Percentiles rank a stretch among this genome's conserved stretches.
Conservation (phyloP, 768 basidiomycete species). For the Tubosaeta brunneosetosa region DNA sequence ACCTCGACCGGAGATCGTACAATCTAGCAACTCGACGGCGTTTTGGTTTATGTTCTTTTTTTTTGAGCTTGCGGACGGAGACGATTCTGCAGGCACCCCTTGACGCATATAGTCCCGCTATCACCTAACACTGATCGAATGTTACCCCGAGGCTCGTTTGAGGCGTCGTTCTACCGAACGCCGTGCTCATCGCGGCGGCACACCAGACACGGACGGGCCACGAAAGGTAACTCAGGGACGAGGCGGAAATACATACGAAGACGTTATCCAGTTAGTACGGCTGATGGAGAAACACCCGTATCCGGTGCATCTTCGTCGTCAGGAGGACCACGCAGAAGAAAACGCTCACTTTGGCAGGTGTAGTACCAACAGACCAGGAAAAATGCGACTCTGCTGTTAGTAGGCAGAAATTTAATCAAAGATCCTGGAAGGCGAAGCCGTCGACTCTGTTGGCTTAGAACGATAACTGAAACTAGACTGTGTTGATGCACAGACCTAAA, state of each 20-base stretch:
- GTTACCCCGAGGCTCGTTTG: background rate
- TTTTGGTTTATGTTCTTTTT: slow-evolving; percentile 13
- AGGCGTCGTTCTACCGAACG: background rate
- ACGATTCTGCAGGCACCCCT: background rate
- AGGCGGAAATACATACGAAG: slow-evolving; percentile 11
- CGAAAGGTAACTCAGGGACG: background rate
- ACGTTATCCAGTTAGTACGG: slow-evolving; percentile 15
- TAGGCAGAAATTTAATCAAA: background rate
- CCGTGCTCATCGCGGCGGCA: slow-evolving; percentile 6
- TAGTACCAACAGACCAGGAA: background rate
- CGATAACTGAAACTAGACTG: background rate
- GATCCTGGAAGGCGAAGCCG: background rate
- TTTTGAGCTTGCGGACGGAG: slow-evolving; percentile 5
- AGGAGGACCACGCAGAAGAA: slow-evolving; percentile 8
- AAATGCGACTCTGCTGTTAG: background rate
- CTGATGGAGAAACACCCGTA: slow-evolving; percentile 10
- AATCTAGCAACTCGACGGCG: slow-evolving; percentile 13
- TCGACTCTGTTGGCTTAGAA: background rate
- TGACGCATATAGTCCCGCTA: slow-evolving; percentile 11
- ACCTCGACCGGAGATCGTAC: slow-evolving; percentile 5
- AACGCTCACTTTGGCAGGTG: slow-evolving; percentile 15
- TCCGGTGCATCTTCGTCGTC: slow-evolving; percentile 2
- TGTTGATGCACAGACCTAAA: background rate
- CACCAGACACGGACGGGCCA: slow-evolving; percentile 3
- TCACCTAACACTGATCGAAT: background rate